Percentiles rank a stretch among this genome's conserved stretches.
These are phyloP conservation scores for Noccaea caerulescens DNA, from an alignment of 345 rosid species.

Conservation along the genomic window DNA sequence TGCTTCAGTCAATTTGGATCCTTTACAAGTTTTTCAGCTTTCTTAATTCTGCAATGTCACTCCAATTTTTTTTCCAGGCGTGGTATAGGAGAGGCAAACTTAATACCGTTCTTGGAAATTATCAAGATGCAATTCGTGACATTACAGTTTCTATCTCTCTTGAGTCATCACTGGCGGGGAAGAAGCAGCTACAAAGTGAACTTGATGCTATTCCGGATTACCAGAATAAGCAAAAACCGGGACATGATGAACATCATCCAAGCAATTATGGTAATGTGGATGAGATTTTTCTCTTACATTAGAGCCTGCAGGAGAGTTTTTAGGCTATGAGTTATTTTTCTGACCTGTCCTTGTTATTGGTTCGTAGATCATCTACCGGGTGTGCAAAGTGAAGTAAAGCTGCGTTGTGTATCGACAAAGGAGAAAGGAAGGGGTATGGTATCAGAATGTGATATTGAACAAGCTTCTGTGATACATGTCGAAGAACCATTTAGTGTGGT, in stretches of 20 bases:
- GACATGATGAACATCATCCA: constrained; percentile 15
- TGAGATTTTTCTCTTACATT: constrained; percentile 36
- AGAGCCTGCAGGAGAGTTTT: not conserved
- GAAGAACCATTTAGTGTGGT: constrained; percentile 83
- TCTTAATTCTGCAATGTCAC: not conserved
- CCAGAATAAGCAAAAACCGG: constrained; percentile 33
- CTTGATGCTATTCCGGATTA: constrained; percentile 45
- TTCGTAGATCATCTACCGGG: constrained; percentile 46
- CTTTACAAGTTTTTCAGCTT: not conserved
- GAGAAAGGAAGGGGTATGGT: constrained; percentile 83
- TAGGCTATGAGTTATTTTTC: not conserved
- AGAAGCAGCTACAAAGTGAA: constrained; percentile 75
- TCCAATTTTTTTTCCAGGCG: constrained; percentile 46
- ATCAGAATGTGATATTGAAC: constrained; percentile 64
- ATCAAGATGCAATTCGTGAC: constrained; percentile 59
- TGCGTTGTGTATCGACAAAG: constrained; percentile 53
- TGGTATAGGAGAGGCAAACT: constrained; percentile 90
- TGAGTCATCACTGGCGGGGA: constrained; percentile 66
- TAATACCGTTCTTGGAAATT: constrained; percentile 64
- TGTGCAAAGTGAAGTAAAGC: constrained; percentile 49
- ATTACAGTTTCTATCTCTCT: constrained; percentile 55
- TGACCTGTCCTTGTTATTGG: not conserved
- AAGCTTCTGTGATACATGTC: constrained; percentile 66
- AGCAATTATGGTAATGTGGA: constrained; percentile 37
- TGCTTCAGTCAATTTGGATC: not conserved